A percentile compares a stretch with the other conserved stretches of the same genome.
phyloP scores from a whole-genome alignment of 306 rosid species.

The Prosopis cineraria region DNA sequence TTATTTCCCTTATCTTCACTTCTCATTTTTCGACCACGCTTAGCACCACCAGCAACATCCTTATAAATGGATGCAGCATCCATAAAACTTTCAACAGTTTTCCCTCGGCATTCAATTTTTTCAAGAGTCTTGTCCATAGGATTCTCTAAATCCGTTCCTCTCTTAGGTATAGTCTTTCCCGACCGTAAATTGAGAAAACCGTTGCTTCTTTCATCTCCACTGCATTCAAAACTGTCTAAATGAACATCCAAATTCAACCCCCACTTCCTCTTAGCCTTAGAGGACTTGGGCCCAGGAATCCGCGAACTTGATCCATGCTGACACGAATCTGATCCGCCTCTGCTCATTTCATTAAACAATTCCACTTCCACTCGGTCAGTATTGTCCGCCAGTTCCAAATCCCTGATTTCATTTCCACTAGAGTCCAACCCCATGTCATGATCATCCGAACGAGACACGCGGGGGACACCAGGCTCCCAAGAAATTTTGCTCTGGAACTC shows the following conservation, averaged over 20 bases:
- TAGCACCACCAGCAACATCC: constrained; percentile 8
- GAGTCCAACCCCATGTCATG: constrained; percentile 8
- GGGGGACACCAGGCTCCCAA: background rate
- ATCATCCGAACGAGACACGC: background rate
- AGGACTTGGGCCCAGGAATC: constrained; percentile 1
- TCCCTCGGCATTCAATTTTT: background rate
- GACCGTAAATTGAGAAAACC: constrained; percentile 50
- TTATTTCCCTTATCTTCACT: constrained; percentile 5
- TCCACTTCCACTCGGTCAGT: background rate
- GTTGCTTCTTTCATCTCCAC: constrained; percentile 14
- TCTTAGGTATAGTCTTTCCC: constrained; percentile 56
- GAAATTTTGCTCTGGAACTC: background rate
- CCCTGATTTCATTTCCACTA: constrained; percentile 32
- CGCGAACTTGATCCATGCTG: background rate
- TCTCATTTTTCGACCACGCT: background rate
- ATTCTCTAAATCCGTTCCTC: constrained; percentile 4
- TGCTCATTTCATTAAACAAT: background rate
- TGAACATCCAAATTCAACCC: constrained; percentile 15
- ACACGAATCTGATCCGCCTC: constrained; percentile 1
- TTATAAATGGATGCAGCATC: constrained; percentile 9
- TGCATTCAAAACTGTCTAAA: constrained; percentile 24
- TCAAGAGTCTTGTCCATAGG: background rate
- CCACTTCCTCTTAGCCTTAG: constrained; percentile 30
- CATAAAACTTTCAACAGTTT: background rate
- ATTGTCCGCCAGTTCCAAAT: constrained; percentile 20